Percentiles rank a stretch among this genome's conserved stretches.
These are phyloP conservation scores for Raphanus raphanistrum DNA, from an alignment of 345 rosid species.

Conservation along the genomic window DNA sequence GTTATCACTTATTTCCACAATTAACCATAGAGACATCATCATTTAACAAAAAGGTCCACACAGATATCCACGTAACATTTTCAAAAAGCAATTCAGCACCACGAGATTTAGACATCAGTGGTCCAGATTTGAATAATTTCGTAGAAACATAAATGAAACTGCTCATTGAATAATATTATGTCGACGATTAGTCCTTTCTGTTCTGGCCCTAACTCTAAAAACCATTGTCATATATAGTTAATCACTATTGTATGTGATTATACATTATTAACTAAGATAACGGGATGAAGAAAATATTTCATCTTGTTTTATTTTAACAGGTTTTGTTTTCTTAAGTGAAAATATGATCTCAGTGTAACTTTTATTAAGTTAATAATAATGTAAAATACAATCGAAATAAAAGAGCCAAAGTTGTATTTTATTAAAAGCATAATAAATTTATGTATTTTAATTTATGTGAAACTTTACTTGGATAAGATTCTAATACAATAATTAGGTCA, in stretches of 20 bases:
- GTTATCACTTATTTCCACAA: slow-evolving; percentile 25
- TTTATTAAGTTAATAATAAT: neutral
- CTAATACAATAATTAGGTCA: neutral
- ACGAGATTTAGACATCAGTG: slow-evolving; percentile 30
- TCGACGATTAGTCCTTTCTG: slow-evolving; percentile 4
- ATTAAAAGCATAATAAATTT: neutral
- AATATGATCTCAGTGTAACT: neutral
- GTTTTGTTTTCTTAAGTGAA: no score
- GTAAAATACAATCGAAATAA: neutral
- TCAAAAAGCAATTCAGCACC: neutral
- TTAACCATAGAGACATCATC: slow-evolving; percentile 28
- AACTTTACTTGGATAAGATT: neutral
- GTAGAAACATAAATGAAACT: slow-evolving; percentile 15
- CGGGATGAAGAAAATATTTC: neutral
- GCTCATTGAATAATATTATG: slow-evolving; percentile 18
- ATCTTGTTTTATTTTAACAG: no score
- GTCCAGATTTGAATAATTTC: slow-evolving; percentile 36
- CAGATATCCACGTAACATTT: neutral
- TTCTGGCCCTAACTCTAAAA: neutral
- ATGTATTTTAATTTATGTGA: neutral
- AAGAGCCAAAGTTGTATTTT: neutral
- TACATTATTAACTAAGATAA: neutral
- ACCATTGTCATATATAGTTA: neutral
- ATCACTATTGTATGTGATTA: neutral
- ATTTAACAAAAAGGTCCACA: neutral